Percentiles rank a stretch among this genome's conserved stretches.
Evolutionary conservation across 352 stramenopile genomes (phyloP).

Genomic region (Phytophthora sp.): DNA sequence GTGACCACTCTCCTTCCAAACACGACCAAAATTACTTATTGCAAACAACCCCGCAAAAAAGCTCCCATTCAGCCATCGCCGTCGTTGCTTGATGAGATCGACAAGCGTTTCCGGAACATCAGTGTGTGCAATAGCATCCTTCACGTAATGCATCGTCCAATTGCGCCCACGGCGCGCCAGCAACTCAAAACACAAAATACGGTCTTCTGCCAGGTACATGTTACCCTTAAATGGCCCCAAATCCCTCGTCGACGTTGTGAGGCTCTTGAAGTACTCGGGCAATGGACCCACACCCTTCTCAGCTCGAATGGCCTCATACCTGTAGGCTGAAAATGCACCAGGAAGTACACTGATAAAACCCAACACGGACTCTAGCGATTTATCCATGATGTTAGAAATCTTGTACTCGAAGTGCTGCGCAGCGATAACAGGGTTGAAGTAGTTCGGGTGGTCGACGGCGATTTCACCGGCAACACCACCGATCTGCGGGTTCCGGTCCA

Average conservation of each 20-base stretch:
- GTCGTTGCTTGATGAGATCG: constrained; percentile 66
- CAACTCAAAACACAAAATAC: constrained; percentile 71
- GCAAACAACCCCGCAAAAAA: constrained; percentile 70
- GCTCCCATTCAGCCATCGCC: constrained; percentile 65
- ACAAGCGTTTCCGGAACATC: constrained; percentile 58
- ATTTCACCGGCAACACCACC: constrained; percentile 57
- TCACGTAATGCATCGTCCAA: constrained; percentile 63
- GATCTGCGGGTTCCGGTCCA: constrained; percentile 61
- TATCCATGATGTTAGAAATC: constrained; percentile 64
- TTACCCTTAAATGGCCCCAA: constrained; percentile 68
- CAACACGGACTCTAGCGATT: constrained; percentile 55
- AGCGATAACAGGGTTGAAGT: constrained; percentile 51
- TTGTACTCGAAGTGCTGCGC: constrained; percentile 67
- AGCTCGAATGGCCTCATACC: constrained; percentile 59
- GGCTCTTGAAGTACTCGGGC: constrained; percentile 51
- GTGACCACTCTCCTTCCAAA: constrained; percentile 55
- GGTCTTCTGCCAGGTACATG: constrained; percentile 75
- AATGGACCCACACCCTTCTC: constrained; percentile 52
- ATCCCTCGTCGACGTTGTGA: constrained; percentile 53
- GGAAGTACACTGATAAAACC: constrained; percentile 58
- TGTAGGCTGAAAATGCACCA: constrained; percentile 54
- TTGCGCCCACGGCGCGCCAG: constrained; percentile 41
- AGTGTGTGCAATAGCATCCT: constrained; percentile 56
- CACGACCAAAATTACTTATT: constrained; percentile 57
- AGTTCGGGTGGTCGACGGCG: constrained; percentile 46